Percentiles rank a stretch among this genome's conserved stretches.
Evolutionary conservation across 1,284 basidiomycete species (phyloP).

Genomic region (Boletus smithii): DNA sequence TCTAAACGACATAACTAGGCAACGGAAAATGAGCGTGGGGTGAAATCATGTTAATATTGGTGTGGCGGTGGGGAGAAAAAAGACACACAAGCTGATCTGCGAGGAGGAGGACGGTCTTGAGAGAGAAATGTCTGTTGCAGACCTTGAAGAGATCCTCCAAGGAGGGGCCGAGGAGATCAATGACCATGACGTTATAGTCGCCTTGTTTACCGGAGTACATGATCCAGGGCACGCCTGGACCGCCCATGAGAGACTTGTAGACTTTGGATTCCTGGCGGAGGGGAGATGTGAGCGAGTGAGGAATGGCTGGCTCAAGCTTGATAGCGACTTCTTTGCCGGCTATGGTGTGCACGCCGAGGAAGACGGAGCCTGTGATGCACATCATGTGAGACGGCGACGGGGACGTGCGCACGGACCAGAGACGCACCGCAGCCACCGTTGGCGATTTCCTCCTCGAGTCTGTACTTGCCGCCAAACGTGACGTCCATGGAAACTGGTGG

Average conservation of each 20-base stretch:
- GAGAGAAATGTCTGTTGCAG: conserved; percentile 87
- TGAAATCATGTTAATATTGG: conserved; percentile 9
- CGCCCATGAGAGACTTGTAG: conserved; percentile 91
- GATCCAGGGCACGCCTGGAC: conserved; percentile 91
- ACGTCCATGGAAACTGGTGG: conserved; percentile 50
- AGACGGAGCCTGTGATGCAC: conserved; percentile 71
- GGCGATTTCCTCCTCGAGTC: conserved; percentile 92
- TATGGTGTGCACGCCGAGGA: conserved; percentile 91
- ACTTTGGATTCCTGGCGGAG: conserved; percentile 91
- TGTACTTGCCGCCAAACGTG: conserved; percentile 88
- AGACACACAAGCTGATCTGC: conserved; percentile 84
- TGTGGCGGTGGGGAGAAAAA: background rate
- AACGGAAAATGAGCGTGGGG: conserved; percentile 22
- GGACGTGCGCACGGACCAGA: conserved; percentile 8
- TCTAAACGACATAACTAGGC: conserved; percentile 68
- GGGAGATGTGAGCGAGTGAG: conserved; percentile 49
- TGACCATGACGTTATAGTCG: conserved; percentile 96
- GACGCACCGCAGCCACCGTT: conserved; percentile 87
- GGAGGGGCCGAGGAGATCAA: conserved; percentile 90
- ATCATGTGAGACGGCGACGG: conserved; percentile 3
- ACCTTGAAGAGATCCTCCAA: conserved; percentile 95
- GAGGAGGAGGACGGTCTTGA: conserved; percentile 90
- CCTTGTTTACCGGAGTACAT: conserved; percentile 94
- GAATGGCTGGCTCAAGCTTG: conserved; percentile 88
- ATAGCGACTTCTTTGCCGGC: conserved; percentile 97